Conservation (phyloP, 139 green algal genomes). For the Coelastrella sp. region DNA sequence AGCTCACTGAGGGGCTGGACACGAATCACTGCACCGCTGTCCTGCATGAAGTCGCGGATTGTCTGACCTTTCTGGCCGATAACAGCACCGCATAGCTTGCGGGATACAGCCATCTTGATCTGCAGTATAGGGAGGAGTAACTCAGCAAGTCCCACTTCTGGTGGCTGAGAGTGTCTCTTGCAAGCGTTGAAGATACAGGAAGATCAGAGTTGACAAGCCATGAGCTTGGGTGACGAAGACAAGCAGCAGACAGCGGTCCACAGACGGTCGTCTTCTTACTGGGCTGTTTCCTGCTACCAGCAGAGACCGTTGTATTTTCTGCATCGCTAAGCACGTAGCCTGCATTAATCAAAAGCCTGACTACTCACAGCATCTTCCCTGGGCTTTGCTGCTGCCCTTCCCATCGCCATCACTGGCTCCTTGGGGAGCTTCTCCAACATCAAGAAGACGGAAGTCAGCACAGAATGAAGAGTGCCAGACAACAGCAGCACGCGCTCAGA, state of each 20-base stretch:
- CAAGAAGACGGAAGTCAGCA: slow-evolving; percentile 75
- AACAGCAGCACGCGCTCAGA: slow-evolving; percentile 92
- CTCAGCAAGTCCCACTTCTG: no score
- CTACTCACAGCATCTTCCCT: slow-evolving; percentile 32
- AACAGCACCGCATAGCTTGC: slow-evolving; percentile 72
- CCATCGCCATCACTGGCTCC: slow-evolving; percentile 46
- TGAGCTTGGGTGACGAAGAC: no score
- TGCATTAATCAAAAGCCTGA: no score
- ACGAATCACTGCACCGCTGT: slow-evolving; percentile 72
- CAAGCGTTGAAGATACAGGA: no score
- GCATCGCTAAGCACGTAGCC: background rate
- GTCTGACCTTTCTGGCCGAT: slow-evolving; percentile 77
- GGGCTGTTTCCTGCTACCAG: no score
- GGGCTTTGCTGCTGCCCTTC: slow-evolving; percentile 38
- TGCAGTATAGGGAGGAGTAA: no score
- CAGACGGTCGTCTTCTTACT: no score
- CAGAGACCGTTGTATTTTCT: no score
- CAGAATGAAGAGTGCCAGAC: slow-evolving; percentile 69
- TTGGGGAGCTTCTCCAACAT: slow-evolving; percentile 75
- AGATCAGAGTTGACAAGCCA: no score
- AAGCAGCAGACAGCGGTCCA: no score
- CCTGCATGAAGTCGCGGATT: slow-evolving; percentile 74
- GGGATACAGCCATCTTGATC: slow-evolving; percentile 74
- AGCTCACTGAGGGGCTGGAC: slow-evolving; percentile 72
- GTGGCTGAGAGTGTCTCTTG: no score